phyloP scores from a whole-genome alignment of 257 asterid species.

The Nicotiana undulata region DNA sequence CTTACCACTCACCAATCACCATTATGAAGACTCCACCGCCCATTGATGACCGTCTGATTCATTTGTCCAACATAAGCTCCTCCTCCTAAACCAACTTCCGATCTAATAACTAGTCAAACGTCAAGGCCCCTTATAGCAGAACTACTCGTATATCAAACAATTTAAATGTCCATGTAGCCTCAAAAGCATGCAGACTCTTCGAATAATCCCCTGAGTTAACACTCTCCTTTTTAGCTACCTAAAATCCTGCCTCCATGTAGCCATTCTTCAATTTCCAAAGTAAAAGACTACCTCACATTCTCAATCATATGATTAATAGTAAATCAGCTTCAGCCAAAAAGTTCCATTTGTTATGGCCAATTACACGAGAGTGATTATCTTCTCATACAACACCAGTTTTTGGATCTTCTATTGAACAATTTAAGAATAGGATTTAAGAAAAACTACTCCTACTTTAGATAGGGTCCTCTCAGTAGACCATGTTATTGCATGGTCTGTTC shows the following conservation, averaged over 20 bases:
- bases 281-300: not conserved
- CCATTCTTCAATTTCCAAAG: conserved; percentile 3
- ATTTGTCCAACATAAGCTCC: not conserved
- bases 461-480: not conserved
- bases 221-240: not conserved
- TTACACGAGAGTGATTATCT: not conserved
- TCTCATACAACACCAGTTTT: not conserved
- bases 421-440: not conserved
- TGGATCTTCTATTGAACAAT: not conserved
- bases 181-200: not conserved
- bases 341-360: not conserved
- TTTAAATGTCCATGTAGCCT: not conserved
- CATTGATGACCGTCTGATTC: not conserved
- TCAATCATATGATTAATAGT: not conserved
- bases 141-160: not conserved
- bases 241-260: not conserved
- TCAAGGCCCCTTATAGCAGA: not conserved
- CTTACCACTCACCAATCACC: not conserved
- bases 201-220: not conserved
- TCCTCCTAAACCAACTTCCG: not conserved
- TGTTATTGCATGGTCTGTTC: not conserved
- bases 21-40: not conserved
- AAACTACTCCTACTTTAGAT: not conserved
- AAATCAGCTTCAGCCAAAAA: conserved; percentile 7
- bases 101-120: not conserved